phyloP scores from a whole-genome alignment of 768 basidiomycete genomes.

The Calocybe cyanea region DNA sequence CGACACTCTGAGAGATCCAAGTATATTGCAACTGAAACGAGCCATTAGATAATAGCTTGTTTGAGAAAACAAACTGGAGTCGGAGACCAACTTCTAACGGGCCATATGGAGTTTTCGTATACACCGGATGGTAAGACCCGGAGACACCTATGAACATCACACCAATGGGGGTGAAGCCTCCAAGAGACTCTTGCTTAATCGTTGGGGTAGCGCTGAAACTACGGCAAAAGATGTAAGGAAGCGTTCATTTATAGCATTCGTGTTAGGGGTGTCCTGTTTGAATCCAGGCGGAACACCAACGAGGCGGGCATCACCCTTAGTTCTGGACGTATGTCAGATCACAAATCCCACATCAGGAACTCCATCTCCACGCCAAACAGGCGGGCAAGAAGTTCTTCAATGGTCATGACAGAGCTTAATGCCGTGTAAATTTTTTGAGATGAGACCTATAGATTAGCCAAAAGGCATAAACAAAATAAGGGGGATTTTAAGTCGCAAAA shows the following conservation, averaged over 20 bases:
- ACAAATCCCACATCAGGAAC: slow-evolving; percentile 37
- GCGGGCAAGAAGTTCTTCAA: slow-evolving; percentile 35
- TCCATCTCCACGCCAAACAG: slow-evolving; percentile 37
- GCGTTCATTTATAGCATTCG: slow-evolving; percentile 43
- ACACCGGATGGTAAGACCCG: not conserved
- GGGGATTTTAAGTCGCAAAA: slow-evolving; percentile 50
- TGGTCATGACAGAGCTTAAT: slow-evolving; percentile 24
- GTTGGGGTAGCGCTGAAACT: slow-evolving; percentile 9
- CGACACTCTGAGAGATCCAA: slow-evolving; percentile 14
- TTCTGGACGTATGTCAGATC: slow-evolving; percentile 49
- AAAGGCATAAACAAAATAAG: slow-evolving; percentile 40
- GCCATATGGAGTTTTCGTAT: slow-evolving; percentile 10
- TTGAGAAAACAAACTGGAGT: slow-evolving; percentile 10
- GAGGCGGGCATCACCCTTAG: slow-evolving; percentile 33
- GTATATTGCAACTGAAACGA: slow-evolving; percentile 10
- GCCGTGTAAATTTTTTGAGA: slow-evolving; percentile 32
- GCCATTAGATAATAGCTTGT: slow-evolving; percentile 2
- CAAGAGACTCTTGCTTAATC: slow-evolving; percentile 14
- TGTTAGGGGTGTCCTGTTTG: slow-evolving; percentile 23
- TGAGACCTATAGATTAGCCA: slow-evolving; percentile 38
- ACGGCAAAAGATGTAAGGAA: slow-evolving; percentile 15
- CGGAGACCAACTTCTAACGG: slow-evolving; percentile 6
- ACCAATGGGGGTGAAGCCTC: not conserved
- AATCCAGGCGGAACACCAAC: slow-evolving; percentile 26
- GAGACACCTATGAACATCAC: slow-evolving; percentile 9